These are phyloP conservation scores for Isabelozyma rhagii DNA, from an alignment of 805 yeast genomes.

Conservation along the genomic window DNA sequence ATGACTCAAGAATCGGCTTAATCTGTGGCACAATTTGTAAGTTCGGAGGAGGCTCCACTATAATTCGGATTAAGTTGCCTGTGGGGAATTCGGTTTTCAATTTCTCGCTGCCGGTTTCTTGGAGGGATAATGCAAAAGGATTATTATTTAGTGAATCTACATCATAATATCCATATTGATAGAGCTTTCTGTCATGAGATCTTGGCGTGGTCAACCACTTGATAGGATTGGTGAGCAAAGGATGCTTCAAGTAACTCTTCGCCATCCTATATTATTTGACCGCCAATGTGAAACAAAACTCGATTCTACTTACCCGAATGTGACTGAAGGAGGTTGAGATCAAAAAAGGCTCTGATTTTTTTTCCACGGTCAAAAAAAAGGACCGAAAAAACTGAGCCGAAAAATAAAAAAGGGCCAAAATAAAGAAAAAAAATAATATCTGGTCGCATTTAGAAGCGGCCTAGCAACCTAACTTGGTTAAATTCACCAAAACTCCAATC, in stretches of 20 bases:
- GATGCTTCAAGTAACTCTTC: slow-evolving; percentile 19
- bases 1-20: neutral
- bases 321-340: neutral
- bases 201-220: slow-evolving; percentile 22
- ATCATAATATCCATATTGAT: slow-evolving; percentile 14
- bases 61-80: slow-evolving; percentile 21
- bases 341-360: neutral
- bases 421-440: too few species aligned
- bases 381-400: neutral
- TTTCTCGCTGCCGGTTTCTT: slow-evolving; percentile 24
- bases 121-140: slow-evolving; percentile 25
- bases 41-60: slow-evolving; percentile 4
- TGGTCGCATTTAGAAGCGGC: neutral
- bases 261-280: neutral
- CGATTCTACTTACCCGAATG: neutral
- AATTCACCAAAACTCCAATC: neutral
- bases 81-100: slow-evolving; percentile 20
- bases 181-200: slow-evolving; percentile 16
- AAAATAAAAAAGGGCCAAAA: too few species aligned
- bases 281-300: neutral
- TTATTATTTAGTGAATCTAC: slow-evolving; percentile 13
- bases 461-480: neutral
- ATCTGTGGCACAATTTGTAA: neutral
- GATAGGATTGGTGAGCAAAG: slow-evolving; percentile 27
- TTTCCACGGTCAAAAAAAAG: neutral